These are phyloP conservation scores for Nemania abortiva DNA, from an alignment of 2,329 filamentous ascomycete genomes.

Conservation along the genomic window DNA sequence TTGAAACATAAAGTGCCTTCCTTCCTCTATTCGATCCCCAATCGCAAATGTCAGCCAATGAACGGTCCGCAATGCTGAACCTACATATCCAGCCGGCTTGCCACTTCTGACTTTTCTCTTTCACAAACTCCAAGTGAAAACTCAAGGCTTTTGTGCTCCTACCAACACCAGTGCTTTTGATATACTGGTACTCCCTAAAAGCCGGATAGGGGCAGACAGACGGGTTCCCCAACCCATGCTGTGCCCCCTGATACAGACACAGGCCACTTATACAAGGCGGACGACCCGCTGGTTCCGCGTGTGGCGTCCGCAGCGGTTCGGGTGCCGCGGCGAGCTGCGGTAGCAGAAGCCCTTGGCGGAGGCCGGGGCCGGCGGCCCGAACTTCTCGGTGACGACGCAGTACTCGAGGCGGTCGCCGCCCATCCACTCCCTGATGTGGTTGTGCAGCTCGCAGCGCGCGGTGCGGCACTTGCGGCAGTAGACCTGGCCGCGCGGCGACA, in stretches of 20 bases:
- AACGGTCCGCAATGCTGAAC: not conserved
- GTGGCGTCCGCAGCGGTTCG: slow-evolving; percentile 69
- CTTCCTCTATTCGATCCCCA: not conserved
- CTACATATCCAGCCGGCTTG: not conserved
- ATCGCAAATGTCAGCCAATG: not conserved
- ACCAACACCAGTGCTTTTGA: slow-evolving; percentile 3
- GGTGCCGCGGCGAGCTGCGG: slow-evolving; percentile 70
- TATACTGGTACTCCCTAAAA: not conserved
- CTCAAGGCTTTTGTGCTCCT: not conserved
- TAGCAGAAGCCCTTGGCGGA: slow-evolving; percentile 66
- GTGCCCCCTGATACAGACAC: not conserved
- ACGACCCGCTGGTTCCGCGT: slow-evolving; percentile 50
- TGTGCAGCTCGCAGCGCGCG: slow-evolving; percentile 71
- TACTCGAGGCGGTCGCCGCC: slow-evolving; percentile 68
- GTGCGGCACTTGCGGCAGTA: slow-evolving; percentile 73
- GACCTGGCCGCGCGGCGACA: slow-evolving; percentile 69
- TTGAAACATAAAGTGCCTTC: not conserved
- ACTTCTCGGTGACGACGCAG: slow-evolving; percentile 70
- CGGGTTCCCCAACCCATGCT: not conserved
- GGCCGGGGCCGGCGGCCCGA: slow-evolving; percentile 61
- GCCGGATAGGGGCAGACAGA: not conserved
- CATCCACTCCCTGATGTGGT: slow-evolving; percentile 72
- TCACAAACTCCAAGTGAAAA: not conserved
- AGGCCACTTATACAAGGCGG: slow-evolving; percentile 44
- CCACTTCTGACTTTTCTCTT: not conserved